Base-by-base conservation (phyloP, 2,329 filamentous ascomycete species). In the Colletotrichum eremochloae region DNA sequence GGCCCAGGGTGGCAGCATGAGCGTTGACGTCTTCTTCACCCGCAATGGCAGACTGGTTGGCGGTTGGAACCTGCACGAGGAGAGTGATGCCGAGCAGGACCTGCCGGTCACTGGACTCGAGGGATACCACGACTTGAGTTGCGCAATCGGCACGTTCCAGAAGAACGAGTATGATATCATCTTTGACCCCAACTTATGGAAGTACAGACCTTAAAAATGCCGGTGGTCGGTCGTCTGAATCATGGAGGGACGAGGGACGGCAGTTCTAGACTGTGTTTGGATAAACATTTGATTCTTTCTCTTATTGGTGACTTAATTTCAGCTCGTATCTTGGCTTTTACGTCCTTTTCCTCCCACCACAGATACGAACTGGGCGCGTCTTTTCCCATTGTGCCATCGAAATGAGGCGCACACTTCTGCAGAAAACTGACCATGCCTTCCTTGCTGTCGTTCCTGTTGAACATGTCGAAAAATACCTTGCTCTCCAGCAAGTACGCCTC, bases 31-130 rank as follows among this genome's bases (percentile, higher is more conserved):
- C 0, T 95, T 95, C 81, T 90, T 95, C 72, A 95, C 93, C 15
- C 82, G 90, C 52, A 87, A 94, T 75, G 94, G 93, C 1, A 79
- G 77, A 66, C 83, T 84, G 73, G 85, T 82, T 0, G 91, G 88
- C 0, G 83, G 86, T 0, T 96, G 94, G 93, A 86, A 94, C 79
- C 79, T 95, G 57, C 90, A 94, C 76, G 93, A 95, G 83, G 92
- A 94, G 84, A 86, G 88, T 65, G 93, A 96, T 79, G 82, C 84
- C 4, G 83, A 88, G 75, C 82, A 88, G 76, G 90, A 92, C 76
- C 80, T 89, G 69, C 89, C 90, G 0, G 88, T 93, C 1, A 85
- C 82, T 5, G 93, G 94, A 0, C 81, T 96, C 60, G 91, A 93
- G 78, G 93, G 93, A 0, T 87, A 89, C 63, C 89, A 92, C 76